A percentile compares a stretch with the other conserved stretches of the same genome.
These are phyloP conservation scores for Fonsecaea erecta DNA, from an alignment of 2,329 filamentous ascomycete genomes.

Conservation along the genomic window DNA sequence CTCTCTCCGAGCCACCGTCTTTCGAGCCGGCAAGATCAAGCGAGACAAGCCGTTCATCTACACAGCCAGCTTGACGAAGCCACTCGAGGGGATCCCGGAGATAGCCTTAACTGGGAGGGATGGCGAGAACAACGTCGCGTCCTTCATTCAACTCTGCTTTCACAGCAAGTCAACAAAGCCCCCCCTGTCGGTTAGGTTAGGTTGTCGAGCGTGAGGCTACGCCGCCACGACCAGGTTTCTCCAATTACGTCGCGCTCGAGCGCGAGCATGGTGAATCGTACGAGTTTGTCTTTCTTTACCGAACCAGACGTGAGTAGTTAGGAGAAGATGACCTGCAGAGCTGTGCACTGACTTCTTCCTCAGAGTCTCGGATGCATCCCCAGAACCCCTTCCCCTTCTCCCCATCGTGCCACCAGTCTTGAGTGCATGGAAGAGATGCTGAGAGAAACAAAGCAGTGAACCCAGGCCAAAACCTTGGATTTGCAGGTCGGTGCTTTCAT, in stretches of 20 bases:
- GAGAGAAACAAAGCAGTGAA: background rate
- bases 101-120: slow-evolving; percentile 10
- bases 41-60: background rate
- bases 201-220: background rate
- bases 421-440: slow-evolving; percentile 3
- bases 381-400: slow-evolving; percentile 20
- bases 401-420: slow-evolving; percentile 7
- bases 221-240: background rate
- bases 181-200: background rate
- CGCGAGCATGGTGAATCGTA: background rate
- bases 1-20: background rate
- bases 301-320: slow-evolving; percentile 12
- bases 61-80: background rate
- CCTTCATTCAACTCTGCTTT: background rate
- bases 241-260: background rate
- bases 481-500: slow-evolving; percentile 1
- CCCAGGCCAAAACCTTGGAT: background rate
- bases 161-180: background rate
- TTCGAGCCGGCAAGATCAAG: background rate
- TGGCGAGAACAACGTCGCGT: slow-evolving; percentile 11
- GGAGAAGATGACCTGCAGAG: background rate
- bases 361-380: slow-evolving; percentile 27
- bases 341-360: slow-evolving; percentile 5
- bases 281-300: slow-evolving; percentile 21
- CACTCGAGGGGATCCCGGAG: slow-evolving; percentile 61